These are phyloP conservation scores for Sporobolus alterniflorus DNA, from an alignment of 202 grass and related monocot species.

Conservation along the genomic window DNA sequence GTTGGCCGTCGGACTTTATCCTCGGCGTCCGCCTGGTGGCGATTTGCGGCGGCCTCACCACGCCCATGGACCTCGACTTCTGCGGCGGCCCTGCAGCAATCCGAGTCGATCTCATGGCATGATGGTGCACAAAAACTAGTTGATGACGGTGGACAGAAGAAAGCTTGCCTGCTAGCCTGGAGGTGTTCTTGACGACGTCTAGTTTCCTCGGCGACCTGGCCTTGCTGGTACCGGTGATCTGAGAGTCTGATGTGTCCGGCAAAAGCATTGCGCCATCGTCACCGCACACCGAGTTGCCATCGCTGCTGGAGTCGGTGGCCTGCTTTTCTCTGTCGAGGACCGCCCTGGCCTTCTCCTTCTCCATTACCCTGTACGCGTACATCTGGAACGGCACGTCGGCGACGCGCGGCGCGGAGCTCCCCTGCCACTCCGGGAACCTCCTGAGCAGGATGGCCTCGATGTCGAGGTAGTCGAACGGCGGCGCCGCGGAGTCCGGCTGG, in stretches of 20 bases:
- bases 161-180: slow-evolving; percentile 53
- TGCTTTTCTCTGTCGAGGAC: slow-evolving; percentile 49
- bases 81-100: slow-evolving; percentile 40
- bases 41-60: slow-evolving; percentile 19
- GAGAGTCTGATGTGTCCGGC: too few species aligned
- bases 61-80: slow-evolving; percentile 45
- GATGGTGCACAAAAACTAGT: too few species aligned
- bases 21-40: slow-evolving; percentile 34
- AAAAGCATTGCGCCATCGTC: slow-evolving; percentile 36
- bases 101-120: background rate
- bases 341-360: slow-evolving; percentile 54
- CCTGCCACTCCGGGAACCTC: slow-evolving; percentile 49
- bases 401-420: slow-evolving; percentile 16
- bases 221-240: too few species aligned
- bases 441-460: slow-evolving; percentile 59
- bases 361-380: slow-evolving; percentile 85
- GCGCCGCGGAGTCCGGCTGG: slow-evolving; percentile 49
- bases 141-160: too few species aligned
- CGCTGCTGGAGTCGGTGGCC: slow-evolving; percentile 63
- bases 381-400: slow-evolving; percentile 86
- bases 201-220: slow-evolving; percentile 41
- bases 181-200: slow-evolving; percentile 24
- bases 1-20: slow-evolving; percentile 58
- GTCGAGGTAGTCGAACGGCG: slow-evolving; percentile 73
- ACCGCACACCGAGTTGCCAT: slow-evolving; percentile 58